A percentile compares a stretch with the other conserved stretches of the same genome.
Conservation (phyloP, 805 yeast species). For the Yarrowia deformans region DNA sequence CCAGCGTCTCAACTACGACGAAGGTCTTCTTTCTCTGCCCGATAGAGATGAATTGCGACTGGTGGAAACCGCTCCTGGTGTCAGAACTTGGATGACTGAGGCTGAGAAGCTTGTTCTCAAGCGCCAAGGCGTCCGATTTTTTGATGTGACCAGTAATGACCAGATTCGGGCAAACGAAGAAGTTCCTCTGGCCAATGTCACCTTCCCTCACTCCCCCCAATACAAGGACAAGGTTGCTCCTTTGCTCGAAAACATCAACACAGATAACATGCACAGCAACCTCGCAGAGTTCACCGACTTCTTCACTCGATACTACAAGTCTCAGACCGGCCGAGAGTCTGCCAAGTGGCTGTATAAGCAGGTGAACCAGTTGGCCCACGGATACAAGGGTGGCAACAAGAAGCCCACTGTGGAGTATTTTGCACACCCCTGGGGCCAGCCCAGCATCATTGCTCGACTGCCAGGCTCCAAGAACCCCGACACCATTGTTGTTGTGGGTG, state of each 20-base stretch:
- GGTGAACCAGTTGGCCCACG: conserved; percentile 51
- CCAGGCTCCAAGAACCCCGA: conserved; percentile 52
- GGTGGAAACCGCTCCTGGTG: conserved; percentile 41
- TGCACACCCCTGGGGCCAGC: conserved; percentile 80
- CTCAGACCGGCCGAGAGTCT: conserved; percentile 71
- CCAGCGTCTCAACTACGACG: conserved; percentile 36
- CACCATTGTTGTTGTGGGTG: conserved; percentile 75
- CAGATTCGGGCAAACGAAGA: conserved; percentile 4
- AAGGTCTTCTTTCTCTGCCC: conserved; percentile 31
- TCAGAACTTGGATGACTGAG: conserved; percentile 50
- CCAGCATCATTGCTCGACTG: conserved; percentile 72
- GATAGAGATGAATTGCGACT: conserved; percentile 40
- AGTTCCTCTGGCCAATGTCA: conserved; percentile 50
- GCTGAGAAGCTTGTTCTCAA: conserved; percentile 56
- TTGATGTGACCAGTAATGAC: conserved; percentile 65
- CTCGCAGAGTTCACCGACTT: conserved; percentile 72
- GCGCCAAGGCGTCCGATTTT: conserved; percentile 60
- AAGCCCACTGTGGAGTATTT: conserved; percentile 58
- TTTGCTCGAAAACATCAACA: conserved; percentile 57
- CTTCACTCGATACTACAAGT: conserved; percentile 77
- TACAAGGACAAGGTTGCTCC: conserved; percentile 54
- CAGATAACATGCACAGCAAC: conserved; percentile 57
- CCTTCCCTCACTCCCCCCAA: conserved; percentile 60
- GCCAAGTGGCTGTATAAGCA: conserved; percentile 71
- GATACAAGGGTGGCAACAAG: conserved; percentile 49